Conservation (phyloP, 192 early-diverging fungal species). For the Backusella mclennaniae region DNA sequence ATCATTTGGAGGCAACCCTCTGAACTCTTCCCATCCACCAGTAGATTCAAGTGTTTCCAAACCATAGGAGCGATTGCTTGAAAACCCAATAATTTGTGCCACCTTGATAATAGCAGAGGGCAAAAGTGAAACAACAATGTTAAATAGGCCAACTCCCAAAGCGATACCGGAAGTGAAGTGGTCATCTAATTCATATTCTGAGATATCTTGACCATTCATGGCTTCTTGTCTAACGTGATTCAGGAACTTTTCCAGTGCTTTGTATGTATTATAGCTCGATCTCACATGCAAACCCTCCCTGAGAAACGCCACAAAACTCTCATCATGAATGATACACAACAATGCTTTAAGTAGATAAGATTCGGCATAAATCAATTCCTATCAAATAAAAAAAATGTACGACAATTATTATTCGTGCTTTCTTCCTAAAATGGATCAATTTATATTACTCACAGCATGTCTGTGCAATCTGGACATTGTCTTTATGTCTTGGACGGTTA, state of each 20-base stretch:
- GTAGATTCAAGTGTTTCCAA: constrained; percentile 71
- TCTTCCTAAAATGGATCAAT: neutral
- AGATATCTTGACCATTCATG: constrained; percentile 41
- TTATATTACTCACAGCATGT: constrained; percentile 51
- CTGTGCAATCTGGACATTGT: constrained; percentile 56
- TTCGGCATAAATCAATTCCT: constrained; percentile 83
- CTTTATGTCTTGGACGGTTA: constrained; percentile 42
- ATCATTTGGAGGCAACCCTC: constrained; percentile 26
- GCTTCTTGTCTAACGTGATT: constrained; percentile 50
- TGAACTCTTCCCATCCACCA: constrained; percentile 63
- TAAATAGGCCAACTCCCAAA: constrained; percentile 76
- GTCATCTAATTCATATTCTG: constrained; percentile 63
- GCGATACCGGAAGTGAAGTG: constrained; percentile 82
- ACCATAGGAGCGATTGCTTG: constrained; percentile 72
- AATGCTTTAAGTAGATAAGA: constrained; percentile 69
- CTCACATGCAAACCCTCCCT: constrained; percentile 79
- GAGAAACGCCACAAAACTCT: constrained; percentile 74
- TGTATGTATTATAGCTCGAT: constrained; percentile 64
- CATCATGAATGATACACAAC: constrained; percentile 71
- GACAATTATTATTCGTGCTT: neutral
- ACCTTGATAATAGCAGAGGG: constrained; percentile 70
- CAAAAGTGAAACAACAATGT: constrained; percentile 78
- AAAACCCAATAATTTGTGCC: constrained; percentile 83
- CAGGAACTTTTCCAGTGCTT: constrained; percentile 51
- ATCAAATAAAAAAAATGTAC: neutral